phyloP scores from a whole-genome alignment of 2,329 filamentous ascomycete species.

The Byssoonygena ceratinophila region DNA sequence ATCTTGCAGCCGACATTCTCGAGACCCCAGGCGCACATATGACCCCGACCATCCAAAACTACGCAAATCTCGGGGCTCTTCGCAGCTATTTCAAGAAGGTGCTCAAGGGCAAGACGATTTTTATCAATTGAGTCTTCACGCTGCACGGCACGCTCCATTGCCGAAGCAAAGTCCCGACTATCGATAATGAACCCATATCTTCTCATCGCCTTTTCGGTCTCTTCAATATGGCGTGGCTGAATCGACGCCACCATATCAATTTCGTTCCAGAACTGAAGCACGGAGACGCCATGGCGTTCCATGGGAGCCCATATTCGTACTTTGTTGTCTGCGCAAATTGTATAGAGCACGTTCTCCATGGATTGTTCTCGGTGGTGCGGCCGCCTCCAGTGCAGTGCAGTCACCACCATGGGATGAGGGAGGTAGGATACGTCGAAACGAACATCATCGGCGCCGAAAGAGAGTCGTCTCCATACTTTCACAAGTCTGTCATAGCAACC shows the following conservation, averaged over 20 bases:
- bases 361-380: slow-evolving; percentile 67
- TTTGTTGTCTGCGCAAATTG: slow-evolving; percentile 68
- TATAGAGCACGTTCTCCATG: slow-evolving; percentile 80
- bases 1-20: slow-evolving; percentile 70
- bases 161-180: slow-evolving; percentile 64
- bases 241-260: slow-evolving; percentile 68
- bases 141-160: slow-evolving; percentile 59
- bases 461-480: slow-evolving; percentile 84
- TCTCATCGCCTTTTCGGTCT: slow-evolving; percentile 33
- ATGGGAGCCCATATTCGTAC: slow-evolving; percentile 74
- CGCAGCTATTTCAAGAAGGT: slow-evolving; percentile 76
- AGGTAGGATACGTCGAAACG: slow-evolving; percentile 87
- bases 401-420: slow-evolving; percentile 70
- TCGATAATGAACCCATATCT: slow-evolving; percentile 75
- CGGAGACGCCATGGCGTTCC: slow-evolving; percentile 55
- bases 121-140: slow-evolving; percentile 46
- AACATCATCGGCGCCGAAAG: slow-evolving; percentile 71
- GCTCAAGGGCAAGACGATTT: slow-evolving; percentile 64
- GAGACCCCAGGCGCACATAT: slow-evolving; percentile 85
- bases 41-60: slow-evolving; percentile 69
- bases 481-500: slow-evolving; percentile 69
- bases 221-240: slow-evolving; percentile 42
- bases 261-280: slow-evolving; percentile 67
- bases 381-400: slow-evolving; percentile 72
- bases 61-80: slow-evolving; percentile 79